These are phyloP conservation scores for Aphanomyces stellatus DNA, from an alignment of 352 stramenopile species.

Conservation along the genomic window DNA sequence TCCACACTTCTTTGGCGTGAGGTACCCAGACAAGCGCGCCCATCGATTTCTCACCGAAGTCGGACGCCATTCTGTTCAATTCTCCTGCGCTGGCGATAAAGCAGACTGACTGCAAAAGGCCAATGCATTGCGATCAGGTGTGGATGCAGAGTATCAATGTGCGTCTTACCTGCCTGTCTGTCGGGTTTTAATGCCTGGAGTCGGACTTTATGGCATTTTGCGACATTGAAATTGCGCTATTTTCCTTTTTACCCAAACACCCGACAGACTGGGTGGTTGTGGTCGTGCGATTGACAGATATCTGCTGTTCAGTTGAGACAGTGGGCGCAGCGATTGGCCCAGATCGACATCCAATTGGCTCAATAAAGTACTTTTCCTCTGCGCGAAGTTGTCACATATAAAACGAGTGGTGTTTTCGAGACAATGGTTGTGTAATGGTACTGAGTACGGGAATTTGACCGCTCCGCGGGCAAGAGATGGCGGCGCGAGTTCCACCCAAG, in stretches of 20 bases:
- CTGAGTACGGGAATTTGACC: no score
- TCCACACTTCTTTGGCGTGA: slow-evolving; percentile 66
- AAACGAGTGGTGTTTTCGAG: no score
- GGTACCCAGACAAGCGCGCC: slow-evolving; percentile 75
- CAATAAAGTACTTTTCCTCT: no score
- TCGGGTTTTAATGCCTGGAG: no score
- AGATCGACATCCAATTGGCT: no score
- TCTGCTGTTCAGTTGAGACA: no score
- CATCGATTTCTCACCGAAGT: slow-evolving; percentile 8
- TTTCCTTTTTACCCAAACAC: not conserved
- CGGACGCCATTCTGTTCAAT: not conserved
- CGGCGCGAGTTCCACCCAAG: no score
- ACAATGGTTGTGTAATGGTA: no score
- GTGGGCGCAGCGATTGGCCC: no score
- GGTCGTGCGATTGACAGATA: no score
- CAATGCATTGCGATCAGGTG: not conserved
- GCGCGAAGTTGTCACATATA: no score
- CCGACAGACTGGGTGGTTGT: not conserved
- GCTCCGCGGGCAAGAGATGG: no score
- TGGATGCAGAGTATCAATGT: not conserved
- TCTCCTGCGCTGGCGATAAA: not conserved
- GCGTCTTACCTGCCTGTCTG: not conserved
- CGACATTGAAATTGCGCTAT: not conserved
- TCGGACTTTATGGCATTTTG: not conserved
- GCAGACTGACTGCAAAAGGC: not conserved